Conservation (phyloP, 768 basidiomycete species). For the Tricholoma flavovirens region DNA sequence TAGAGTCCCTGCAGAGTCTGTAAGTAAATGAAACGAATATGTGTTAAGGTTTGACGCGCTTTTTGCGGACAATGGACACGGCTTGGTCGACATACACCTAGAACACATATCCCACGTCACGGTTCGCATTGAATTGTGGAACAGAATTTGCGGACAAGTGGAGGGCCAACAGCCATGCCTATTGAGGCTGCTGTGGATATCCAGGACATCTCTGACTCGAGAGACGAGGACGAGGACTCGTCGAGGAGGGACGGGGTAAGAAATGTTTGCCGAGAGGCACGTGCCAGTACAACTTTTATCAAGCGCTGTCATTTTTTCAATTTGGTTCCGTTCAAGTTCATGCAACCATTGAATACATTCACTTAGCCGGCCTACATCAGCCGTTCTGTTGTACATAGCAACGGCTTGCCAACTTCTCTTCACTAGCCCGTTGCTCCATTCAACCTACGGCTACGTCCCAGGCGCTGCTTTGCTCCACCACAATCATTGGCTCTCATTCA, state of each 20-base stretch:
- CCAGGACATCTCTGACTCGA: slow-evolving; percentile 41
- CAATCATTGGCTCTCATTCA: not conserved
- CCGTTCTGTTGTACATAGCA: too few species aligned
- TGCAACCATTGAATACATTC: not conserved
- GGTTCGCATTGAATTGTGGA: not conserved
- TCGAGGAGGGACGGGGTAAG: too few species aligned
- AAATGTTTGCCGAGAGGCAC: not conserved
- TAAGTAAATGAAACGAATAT: not conserved
- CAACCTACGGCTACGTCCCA: not conserved
- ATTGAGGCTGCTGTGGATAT: slow-evolving; percentile 62
- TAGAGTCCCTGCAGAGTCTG: slow-evolving; percentile 54
- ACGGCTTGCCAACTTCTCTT: too few species aligned
- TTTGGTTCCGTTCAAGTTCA: not conserved
- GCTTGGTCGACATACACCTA: slow-evolving; percentile 82
- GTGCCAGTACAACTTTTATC: too few species aligned
- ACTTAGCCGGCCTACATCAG: too few species aligned
- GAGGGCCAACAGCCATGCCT: slow-evolving; percentile 82
- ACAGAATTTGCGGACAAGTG: slow-evolving; percentile 36
- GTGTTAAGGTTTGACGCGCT: slow-evolving; percentile 33
- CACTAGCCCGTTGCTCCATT: too few species aligned
- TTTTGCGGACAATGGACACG: slow-evolving; percentile 72
- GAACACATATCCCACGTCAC: not conserved
- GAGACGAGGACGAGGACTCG: too few species aligned
- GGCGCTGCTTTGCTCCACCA: not conserved
- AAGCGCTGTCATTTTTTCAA: not conserved